These are phyloP conservation scores for Boletellus emodensis DNA, from an alignment of 768 basidiomycete genomes.

Conservation along the genomic window DNA sequence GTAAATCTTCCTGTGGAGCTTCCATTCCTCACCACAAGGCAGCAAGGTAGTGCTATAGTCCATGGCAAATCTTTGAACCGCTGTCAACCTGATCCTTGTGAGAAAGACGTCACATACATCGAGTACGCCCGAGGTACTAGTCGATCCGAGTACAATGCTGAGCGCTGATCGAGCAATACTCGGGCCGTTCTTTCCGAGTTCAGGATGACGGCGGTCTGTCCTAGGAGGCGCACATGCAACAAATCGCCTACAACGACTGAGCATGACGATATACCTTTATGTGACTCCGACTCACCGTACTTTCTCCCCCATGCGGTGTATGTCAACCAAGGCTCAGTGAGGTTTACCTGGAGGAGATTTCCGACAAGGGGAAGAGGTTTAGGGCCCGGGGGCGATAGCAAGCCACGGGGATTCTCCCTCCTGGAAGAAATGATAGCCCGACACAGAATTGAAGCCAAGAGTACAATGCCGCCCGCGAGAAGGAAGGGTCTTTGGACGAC, in stretches of 20 bases:
- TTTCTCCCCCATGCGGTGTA: conserved; percentile 32
- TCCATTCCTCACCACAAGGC: conserved; percentile 30
- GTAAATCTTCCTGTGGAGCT: conserved; percentile 28
- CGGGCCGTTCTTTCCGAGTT: conserved; percentile 29
- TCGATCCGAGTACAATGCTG: conserved; percentile 26
- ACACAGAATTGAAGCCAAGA: neutral
- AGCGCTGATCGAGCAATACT: conserved; percentile 26
- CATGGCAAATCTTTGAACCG: neutral
- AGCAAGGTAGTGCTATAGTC: neutral
- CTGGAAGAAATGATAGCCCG: too few relatives aligned
- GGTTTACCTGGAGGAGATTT: conserved; percentile 26
- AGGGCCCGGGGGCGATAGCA: conserved; percentile 30
- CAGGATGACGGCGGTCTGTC: conserved; percentile 23
- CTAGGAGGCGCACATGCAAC: neutral
- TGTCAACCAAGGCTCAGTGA: conserved; percentile 31
- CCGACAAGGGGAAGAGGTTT: conserved; percentile 29
- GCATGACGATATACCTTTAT: neutral
- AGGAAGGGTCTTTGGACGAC: neutral
- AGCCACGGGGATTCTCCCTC: neutral
- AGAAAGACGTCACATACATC: neutral
- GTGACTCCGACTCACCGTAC: conserved; percentile 24
- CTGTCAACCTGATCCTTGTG: neutral
- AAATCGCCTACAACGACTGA: neutral
- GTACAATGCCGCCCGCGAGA: neutral
- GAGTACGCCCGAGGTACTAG: neutral